phyloP scores from a whole-genome alignment of 2,329 filamentous ascomycete genomes.

The Penicillium sp. region DNA sequence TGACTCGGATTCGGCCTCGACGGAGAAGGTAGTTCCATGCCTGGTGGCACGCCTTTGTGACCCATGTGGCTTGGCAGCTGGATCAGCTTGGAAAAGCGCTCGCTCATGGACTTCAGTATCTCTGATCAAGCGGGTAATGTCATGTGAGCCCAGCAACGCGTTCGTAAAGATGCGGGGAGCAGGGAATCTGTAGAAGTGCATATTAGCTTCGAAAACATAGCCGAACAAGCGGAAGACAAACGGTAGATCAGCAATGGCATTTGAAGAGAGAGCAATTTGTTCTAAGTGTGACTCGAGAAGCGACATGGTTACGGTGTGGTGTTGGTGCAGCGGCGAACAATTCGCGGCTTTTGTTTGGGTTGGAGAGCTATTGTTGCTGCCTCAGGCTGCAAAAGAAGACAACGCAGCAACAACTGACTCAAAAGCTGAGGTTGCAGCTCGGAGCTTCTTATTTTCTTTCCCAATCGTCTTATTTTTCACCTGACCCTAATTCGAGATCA shows the following conservation, averaged over 20 bases:
- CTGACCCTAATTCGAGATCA: too few relatives aligned
- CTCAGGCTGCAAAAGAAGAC: constrained; percentile 13
- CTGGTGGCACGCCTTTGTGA: constrained; percentile 48
- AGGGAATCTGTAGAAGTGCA: constrained; percentile 64
- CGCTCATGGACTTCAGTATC: constrained; percentile 94
- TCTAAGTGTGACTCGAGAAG: constrained; percentile 69
- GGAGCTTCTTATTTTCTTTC: background rate
- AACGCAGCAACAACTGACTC: background rate
- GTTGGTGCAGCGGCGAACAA: background rate
- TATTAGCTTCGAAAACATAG: constrained; percentile 10
- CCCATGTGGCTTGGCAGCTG: constrained; percentile 55
- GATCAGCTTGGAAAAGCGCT: constrained; percentile 88
- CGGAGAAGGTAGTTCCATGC: constrained; percentile 51
- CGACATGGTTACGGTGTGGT: constrained; percentile 54
- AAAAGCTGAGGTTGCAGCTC: background rate
- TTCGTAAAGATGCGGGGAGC: constrained; percentile 94
- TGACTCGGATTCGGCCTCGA: constrained; percentile 38
- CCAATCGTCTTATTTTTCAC: background rate
- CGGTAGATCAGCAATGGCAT: constrained; percentile 73
- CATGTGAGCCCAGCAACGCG: constrained; percentile 79
- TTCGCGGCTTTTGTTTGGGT: background rate
- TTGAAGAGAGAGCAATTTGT: constrained; percentile 73
- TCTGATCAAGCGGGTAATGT: constrained; percentile 91
- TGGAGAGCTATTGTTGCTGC: constrained; percentile 2
- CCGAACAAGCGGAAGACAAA: constrained; percentile 43